Evolutionary conservation across 1,284 basidiomycete species (phyloP), one percentile per base, ranked within the genome.

Genomic region (Cryptococcus sp.): DNA sequence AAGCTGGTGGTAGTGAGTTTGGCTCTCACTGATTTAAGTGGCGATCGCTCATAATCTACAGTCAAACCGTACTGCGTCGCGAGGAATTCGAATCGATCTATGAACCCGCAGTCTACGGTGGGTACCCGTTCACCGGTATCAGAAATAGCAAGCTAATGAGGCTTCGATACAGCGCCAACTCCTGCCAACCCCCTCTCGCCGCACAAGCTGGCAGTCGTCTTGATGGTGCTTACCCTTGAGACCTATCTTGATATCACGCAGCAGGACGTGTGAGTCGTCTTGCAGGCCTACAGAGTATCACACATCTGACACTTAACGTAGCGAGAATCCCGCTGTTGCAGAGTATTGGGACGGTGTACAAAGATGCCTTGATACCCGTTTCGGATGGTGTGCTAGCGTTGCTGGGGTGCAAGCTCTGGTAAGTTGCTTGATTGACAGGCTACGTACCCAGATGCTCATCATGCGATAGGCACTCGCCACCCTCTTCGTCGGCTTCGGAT

Each of bases 181-280:
- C 61, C 68, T 5, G 42, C 61, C 23, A 77, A 77, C 57, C 73
- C 73, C 2, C 63, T 77, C 3, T 70, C 71, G 11, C 75, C 73
- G 0, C 75, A 77, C 58, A 77, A 77, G 54, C 68, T 77, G 10
- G 74, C 75, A 11, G 69, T 68, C 47, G 74, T 77, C n/a, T 54
- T 75, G 16, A 77, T 77, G 60, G 64, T 75, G 11, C 57, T 75
- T n/a, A 66, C 67, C 0, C 64, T 77, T 19, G 69, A 75, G n/a
- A 61, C 61, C 13, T 75, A 71, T 50, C 65, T 77, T 23, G 74
- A 77, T 53, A 54, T 73, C 6, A 40, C 55, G 0, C 46, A 35
- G 31, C 31, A 35, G 10, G 68, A 71, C 10, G 62, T 67, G 53
- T 64, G 55, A 60, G 52, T 59, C n/a, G 11, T 15, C 47, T 10